Evolutionary conservation across 305 asterid genomes (phyloP).

Genomic region (Stenogyne calaminthoides): DNA sequence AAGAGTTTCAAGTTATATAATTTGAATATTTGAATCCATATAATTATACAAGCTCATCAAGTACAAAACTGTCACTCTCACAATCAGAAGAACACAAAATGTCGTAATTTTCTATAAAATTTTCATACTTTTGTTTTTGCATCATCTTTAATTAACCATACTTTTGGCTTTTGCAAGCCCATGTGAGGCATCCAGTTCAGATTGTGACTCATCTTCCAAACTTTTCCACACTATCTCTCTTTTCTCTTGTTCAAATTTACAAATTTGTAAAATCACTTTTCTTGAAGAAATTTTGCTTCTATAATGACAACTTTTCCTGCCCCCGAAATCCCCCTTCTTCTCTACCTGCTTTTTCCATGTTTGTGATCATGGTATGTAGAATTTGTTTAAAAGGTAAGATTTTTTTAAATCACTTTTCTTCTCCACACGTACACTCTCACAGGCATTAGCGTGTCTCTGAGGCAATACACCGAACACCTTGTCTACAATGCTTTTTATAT

Average conservation of each 20-base stretch:
- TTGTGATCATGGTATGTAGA: conserved; percentile 22
- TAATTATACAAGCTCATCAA: neutral
- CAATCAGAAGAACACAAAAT: neutral
- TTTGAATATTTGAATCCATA: neutral
- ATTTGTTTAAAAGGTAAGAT: conserved; percentile 37
- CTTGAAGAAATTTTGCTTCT: neutral
- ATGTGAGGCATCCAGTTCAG: conserved; percentile 44
- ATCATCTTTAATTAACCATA: conserved; percentile 14
- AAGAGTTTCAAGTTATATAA: neutral
- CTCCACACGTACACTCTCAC: conserved; percentile 25
- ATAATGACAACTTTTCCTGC: neutral
- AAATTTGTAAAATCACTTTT: neutral
- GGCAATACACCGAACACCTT: conserved; percentile 33
- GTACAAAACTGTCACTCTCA: neutral
- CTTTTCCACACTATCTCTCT: conserved; percentile 9
- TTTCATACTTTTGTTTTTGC: conserved; percentile 12
- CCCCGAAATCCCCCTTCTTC: conserved; percentile 8
- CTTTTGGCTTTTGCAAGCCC: conserved; percentile 39
- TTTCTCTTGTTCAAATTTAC: neutral
- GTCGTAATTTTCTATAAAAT: neutral
- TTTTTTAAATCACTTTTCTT: conserved; percentile 8
- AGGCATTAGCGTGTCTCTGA: conserved; percentile 42
- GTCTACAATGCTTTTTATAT: neutral
- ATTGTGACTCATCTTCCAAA: conserved; percentile 40
- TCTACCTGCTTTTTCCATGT: conserved; percentile 27